Base-by-base conservation (phyloP, 768 basidiomycete species). In the Leccinum uliginosum region DNA sequence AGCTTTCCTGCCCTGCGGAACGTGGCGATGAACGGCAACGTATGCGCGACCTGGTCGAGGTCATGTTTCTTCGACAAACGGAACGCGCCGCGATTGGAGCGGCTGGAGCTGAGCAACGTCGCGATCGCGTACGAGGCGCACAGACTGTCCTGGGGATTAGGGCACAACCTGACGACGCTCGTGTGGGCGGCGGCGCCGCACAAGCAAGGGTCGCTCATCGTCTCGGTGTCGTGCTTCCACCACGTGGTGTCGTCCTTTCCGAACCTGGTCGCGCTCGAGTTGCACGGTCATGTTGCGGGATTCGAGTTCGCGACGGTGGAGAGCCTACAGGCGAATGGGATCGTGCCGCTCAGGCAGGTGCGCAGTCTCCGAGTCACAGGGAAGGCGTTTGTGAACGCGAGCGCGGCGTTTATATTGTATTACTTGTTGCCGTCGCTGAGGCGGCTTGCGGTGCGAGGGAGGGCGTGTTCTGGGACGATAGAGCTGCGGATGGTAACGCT, bases 161-260 rank as follows among this genome's bases (percentile, higher is more conserved):
- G 62, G 6, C 26, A 48, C 29, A 65, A 59, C 35, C 32, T 66
- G 29, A 66, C 65, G 19, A 66, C 58, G n/a, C 62, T 66, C 17
- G 65, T 67, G 9, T 66, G 65, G 62, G 29, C 56, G 4, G 62
- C 65, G 9, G 58, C 65, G 3, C 14, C 8, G 2, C 50, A 54
- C 35, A 30, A 47, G 3, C 26, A 47, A 2, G 58, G 58, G 8
- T 58, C 65, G 23, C 53, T 65, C 17, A 19, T 55, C 14, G 55
- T 67, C 45, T 58, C 65, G 1, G 50, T 56, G 27, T 10, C 60
- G 4, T 58, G 55, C 23, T 67, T 66, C 46, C 55, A 66, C 43
- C 60, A 53, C 2, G 26, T 65, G 51, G 46, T 62, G 9, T 54
- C 63, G 15, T 66, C 65, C 17, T 65, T 67, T 38, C 65, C 65